Base-by-base conservation (phyloP, 306 rosid genomes). In the Fragaria ananassa region DNA sequence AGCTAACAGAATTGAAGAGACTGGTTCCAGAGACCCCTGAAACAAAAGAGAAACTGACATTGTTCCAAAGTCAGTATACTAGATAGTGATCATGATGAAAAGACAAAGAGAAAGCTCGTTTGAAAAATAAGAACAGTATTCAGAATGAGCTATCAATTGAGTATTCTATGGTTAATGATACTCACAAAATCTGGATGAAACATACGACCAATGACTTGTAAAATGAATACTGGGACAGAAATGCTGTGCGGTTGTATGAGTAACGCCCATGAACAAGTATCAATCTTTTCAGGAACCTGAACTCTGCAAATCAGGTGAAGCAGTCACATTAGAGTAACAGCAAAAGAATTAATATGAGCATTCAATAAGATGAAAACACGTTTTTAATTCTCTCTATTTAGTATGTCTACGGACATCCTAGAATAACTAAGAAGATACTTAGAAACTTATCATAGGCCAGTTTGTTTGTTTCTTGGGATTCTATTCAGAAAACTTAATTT, bases 1-100 rank as follows among this genome's bases (percentile, higher is more conserved):
- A 86, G 89, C 99, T 96, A 66, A 96, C 96, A 74, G 99, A 96
- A 81, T 96, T 96, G 81, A 96, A 96, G 77, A 96, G 97, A 86
- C 99, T 96, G 71, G 99, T 89, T 82, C 99, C 99, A 67, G 99
- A 96, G 78, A 96, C 96, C 47, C 99, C 99, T 87, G 99, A 96
- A 78, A 92, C 82, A 81, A 96, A 96, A 81, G 99, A 96, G 87
- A 96, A 96, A 76, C 99, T 96, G 93, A 82, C 84, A 80, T 62
- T 39, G 80, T 61, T 45, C 85, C 73, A 62, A 70, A 54, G 86
- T 96, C 84, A 95, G 90, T 68, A 73, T 74, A 71, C 64, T 15
- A 25, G 50, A 76, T 10, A 57, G 57, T 0, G 65, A 37, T 12
- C 9, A 56, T 1, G 2, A 72, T 31, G 37, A n/a, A 39, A 72